Conservation (phyloP, 2,329 filamentous ascomycete species). For the Mariannaea sp. region DNA sequence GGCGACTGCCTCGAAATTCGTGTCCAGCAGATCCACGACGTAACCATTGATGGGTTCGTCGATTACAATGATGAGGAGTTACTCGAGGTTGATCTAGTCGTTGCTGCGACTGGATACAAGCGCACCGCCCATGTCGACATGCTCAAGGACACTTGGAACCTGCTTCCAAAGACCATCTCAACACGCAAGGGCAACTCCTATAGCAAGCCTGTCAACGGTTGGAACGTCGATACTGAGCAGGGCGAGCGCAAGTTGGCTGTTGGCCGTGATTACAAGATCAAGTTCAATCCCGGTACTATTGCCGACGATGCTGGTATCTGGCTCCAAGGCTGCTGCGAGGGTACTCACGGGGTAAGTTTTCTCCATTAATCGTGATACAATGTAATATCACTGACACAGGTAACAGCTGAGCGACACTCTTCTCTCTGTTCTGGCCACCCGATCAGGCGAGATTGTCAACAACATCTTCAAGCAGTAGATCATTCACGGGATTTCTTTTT, state of each 20-base stretch:
- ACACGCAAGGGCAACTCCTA: slow-evolving; percentile 36
- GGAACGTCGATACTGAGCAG: slow-evolving; percentile 47
- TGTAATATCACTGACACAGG: neutral
- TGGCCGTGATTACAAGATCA: slow-evolving; percentile 76
- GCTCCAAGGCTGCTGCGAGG: slow-evolving; percentile 93
- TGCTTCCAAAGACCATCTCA: slow-evolving; percentile 63
- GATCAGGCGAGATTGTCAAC: slow-evolving; percentile 78
- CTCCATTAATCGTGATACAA: neutral
- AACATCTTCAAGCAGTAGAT: slow-evolving; percentile 64
- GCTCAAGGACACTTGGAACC: slow-evolving; percentile 66
- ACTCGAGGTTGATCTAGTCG: slow-evolving; percentile 77
- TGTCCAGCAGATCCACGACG: slow-evolving; percentile 54
- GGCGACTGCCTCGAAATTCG: slow-evolving; percentile 61
- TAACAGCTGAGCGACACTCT: slow-evolving; percentile 77
- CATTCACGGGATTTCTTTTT: slow-evolving; percentile 18
- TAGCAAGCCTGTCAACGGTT: slow-evolving; percentile 46
- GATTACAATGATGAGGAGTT: slow-evolving; percentile 56
- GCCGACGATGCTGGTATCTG: slow-evolving; percentile 78
- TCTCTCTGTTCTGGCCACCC: slow-evolving; percentile 75
- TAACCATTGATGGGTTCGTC: slow-evolving; percentile 48
- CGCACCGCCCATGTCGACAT: slow-evolving; percentile 79
- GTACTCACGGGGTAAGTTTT: slow-evolving; percentile 81
- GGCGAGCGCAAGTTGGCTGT: slow-evolving; percentile 64
- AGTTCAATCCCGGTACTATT: slow-evolving; percentile 71
- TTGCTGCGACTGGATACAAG: slow-evolving; percentile 87